A percentile compares a stretch with the other conserved stretches of the same genome.
Conservation (phyloP, 139 green algal species). For the Desmodesmus armatus region DNA sequence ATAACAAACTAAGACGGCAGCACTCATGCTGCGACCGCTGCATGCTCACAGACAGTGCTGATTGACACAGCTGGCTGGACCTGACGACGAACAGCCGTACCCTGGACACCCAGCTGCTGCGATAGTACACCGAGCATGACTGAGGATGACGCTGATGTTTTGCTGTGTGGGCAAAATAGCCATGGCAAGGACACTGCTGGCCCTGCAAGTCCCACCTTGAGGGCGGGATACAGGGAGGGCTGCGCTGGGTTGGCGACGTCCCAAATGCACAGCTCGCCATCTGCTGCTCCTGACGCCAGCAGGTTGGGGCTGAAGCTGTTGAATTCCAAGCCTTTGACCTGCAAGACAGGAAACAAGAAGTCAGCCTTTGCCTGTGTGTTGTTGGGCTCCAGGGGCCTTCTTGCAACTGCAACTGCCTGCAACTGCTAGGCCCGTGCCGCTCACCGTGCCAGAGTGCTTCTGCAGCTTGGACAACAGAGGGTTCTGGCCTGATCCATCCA, state of each 20-base stretch:
- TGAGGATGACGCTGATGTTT: neutral
- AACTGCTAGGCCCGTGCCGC: neutral
- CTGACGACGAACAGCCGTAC: neutral
- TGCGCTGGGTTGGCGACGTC: slow-evolving; percentile 86
- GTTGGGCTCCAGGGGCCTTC: neutral
- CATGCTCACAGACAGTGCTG: neutral
- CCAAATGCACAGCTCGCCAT: slow-evolving; percentile 98
- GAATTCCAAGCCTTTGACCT: slow-evolving; percentile 94
- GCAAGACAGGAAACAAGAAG: neutral
- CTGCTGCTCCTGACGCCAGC: slow-evolving; percentile 89
- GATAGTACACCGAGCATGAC: no score
- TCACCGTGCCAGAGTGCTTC: slow-evolving; percentile 86
- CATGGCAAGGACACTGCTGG: neutral
- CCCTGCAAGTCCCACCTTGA: slow-evolving; percentile 42
- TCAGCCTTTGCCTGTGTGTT: neutral
- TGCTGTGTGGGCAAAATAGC: neutral
- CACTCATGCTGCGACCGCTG: neutral
- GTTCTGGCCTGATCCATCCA: slow-evolving; percentile 57
- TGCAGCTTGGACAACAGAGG: slow-evolving; percentile 79
- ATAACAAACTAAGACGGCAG: no score
- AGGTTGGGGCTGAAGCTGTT: slow-evolving; percentile 93
- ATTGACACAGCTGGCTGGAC: neutral
- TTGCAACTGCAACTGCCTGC: neutral
- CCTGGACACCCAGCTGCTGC: neutral
- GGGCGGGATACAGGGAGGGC: slow-evolving; percentile 73